Evolutionary conservation across 305 asterid genomes (phyloP).

Genomic region (Fraxinus nigra): DNA sequence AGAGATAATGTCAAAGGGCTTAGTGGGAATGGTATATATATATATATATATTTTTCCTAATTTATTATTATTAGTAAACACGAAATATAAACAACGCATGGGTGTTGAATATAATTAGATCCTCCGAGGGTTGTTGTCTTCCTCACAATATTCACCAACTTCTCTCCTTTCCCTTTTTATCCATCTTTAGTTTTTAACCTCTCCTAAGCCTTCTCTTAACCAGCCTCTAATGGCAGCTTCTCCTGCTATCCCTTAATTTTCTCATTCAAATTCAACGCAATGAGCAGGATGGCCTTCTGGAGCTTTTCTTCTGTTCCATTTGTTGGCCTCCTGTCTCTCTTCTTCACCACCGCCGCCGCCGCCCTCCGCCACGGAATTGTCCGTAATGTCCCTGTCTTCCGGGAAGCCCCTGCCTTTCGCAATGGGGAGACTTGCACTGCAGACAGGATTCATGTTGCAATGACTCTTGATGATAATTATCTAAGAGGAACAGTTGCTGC

Average conservation of each 20-base stretch:
- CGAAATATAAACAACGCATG: too few relatives aligned
- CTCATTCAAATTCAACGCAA: neutral
- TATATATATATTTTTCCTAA: too few relatives aligned
- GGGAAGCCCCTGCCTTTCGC: neutral
- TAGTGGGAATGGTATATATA: too few relatives aligned
- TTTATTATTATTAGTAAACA: too few relatives aligned
- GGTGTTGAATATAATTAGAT: too few relatives aligned
- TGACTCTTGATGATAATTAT: neutral
- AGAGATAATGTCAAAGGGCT: too few relatives aligned
- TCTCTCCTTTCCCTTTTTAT: neutral
- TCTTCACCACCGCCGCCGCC: neutral
- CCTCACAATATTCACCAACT: neutral
- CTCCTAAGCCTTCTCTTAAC: neutral
- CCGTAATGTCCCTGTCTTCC: too few relatives aligned
- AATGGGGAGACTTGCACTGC: neutral
- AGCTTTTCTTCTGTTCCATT: neutral
- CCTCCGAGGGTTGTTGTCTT: neutral
- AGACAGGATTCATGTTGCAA: neutral
- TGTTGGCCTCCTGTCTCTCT: neutral
- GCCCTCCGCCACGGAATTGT: neutral
- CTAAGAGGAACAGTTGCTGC: neutral
- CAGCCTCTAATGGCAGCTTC: neutral
- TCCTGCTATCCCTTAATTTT: neutral
- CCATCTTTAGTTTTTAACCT: neutral
- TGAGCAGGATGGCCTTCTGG: neutral